phyloP scores from a whole-genome alignment of 495 filamentous ascomycete species.

The Hyphodiscus hymeniophilus region DNA sequence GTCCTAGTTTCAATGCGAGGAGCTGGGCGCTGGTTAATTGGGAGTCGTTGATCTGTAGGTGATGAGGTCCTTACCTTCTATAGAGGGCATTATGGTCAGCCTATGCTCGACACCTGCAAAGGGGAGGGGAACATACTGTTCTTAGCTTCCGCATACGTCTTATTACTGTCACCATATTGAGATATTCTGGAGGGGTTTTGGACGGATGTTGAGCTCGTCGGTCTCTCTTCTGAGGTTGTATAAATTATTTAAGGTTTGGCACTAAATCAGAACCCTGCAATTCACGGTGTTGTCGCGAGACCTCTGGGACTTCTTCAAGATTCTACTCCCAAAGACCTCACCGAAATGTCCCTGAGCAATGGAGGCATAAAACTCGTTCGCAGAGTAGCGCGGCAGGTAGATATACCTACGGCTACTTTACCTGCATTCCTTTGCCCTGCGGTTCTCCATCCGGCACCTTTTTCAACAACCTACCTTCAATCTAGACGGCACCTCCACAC shows the following conservation, averaged over 20 bases:
- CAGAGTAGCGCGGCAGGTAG: constrained; percentile 1
- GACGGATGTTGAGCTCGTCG: not conserved
- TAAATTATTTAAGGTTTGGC: constrained; percentile 22
- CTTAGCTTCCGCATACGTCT: constrained; percentile 72
- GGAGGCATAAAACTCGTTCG: constrained; percentile 6
- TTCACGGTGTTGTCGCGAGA: constrained; percentile 1
- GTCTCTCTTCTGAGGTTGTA: constrained; percentile 3
- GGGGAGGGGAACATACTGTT: constrained; percentile 46
- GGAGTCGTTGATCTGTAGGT: constrained; percentile 13
- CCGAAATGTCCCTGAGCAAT: constrained; percentile 12
- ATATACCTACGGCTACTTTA: constrained; percentile 11
- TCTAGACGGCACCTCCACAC: not conserved
- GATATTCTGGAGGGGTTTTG: not conserved
- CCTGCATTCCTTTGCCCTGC: constrained; percentile 20
- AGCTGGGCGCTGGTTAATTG: constrained; percentile 45
- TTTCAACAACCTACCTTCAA: not conserved
- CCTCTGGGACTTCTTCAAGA: not conserved
- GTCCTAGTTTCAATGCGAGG: constrained; percentile 62
- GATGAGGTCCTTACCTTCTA: constrained; percentile 18
- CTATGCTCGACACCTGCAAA: not conserved
- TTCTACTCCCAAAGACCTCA: not conserved
- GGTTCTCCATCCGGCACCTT: not conserved
- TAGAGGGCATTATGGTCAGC: not conserved
- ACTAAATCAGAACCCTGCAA: constrained; percentile 13
- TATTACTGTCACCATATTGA: constrained; percentile 69